Evolutionary conservation across 768 basidiomycete species (phyloP), one percentile per base, ranked within the genome.

Genomic region (Flagelloscypha sp.): DNA sequence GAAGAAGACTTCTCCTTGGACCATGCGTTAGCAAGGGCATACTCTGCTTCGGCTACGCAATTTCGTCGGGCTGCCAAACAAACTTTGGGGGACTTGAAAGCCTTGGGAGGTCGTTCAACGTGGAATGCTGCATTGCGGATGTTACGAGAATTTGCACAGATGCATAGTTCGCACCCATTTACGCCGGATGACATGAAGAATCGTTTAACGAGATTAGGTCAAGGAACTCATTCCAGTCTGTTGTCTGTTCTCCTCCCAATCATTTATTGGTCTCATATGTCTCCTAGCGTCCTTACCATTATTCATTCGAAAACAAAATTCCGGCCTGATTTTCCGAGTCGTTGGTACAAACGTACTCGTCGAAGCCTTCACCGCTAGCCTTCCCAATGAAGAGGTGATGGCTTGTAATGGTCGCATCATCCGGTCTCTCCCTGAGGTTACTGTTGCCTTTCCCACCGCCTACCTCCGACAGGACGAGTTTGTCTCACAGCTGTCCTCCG

Each of bases 291-390:
- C n/a, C n/a, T n/a, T n/a, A n/a, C n/a, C n/a, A n/a, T n/a, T n/a
- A n/a, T n/a, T 56, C 5, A 55, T 76, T 21, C 54, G 51, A 16
- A 57, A 61, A 0, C 74, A 76, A 37, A 75, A 75, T 32, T 70
- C 66, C 3, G 68, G 58, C 7, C 36, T 75, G 3, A 48, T 74
- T 8, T 42, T 70, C 13, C 58, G 66, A n/a, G n/a, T n/a, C n/a
- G n/a, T n/a, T n/a, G n/a, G n/a, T n/a, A n/a, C n/a, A n/a, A n/a
- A n/a, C n/a, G n/a, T n/a, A n/a, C n/a, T n/a, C n/a, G n/a, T n/a
- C 25, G 25, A 27, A 27, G 15, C 13, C 9, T 27, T 27, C 25
- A 13, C 9, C 9, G 25, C 13, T 9, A 27, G 25, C 25, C 9
- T 27, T 9, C 25, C 25, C 9, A 27, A 27, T 27, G 15, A 27